Base-by-base conservation (phyloP, 805 yeast species). In the Zygosaccharomyces lentus region DNA sequence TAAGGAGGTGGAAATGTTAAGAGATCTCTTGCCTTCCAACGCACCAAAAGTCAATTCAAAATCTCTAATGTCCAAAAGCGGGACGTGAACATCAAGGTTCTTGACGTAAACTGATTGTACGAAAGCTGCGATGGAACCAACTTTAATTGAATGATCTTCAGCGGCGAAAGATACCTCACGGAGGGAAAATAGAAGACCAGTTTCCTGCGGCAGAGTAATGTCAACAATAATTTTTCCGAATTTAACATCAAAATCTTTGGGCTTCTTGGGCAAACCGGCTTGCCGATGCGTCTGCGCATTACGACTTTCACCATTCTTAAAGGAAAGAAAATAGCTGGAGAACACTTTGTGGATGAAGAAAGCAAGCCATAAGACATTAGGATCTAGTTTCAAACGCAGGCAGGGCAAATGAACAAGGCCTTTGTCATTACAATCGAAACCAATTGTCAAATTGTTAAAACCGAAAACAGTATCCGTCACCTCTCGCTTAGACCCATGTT, bases 91-190 rank as follows among this genome's bases (percentile, higher is more conserved):
- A 12, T 51, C 43, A 7, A 43, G 30, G 6, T 54, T 37, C 17
- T 55, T 52, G 16, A 54, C 54, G 50, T 64, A 64, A n/a, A 63
- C 65, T 0, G 69, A 63, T 19, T 52, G 37, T 8, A 59, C 65
- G 25, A 51, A 53, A 3, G 53, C 46, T 9, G 55, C 43, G 4
- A 59, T 32, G 6, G 47, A 36, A 8, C 35, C 37, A 2, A 58
- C 32, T 4, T 37, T 19, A 2, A 62, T 19, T 9, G 23, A 27
- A 12, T 39, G 36, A 1, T 36, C 37, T 1, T 32, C 19, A 8
- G 39, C 45, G 0, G 42, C 25, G 40, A 57, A 53, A 1, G 15
- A 23, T 1, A 55, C 21, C 6, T 46, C 31, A 9, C 51, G 42
- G 1, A 55, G 19, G 2, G 53, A 40, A 21, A 62, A 41, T 8